Conservation (phyloP, 2,329 filamentous ascomycete species). For the Trichoderma endophyticum region DNA sequence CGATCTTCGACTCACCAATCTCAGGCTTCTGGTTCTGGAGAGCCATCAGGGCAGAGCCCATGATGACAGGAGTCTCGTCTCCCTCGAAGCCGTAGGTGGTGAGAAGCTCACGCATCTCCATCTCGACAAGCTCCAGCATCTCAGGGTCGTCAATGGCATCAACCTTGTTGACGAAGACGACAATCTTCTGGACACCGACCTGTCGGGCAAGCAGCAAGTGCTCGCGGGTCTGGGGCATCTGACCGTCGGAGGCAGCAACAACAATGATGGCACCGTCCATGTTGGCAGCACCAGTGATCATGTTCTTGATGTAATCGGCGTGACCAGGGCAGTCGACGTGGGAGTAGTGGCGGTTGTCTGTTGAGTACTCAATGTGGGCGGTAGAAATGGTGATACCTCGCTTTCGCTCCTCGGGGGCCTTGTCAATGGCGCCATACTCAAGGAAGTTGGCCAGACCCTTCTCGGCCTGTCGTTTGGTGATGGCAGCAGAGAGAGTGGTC, state of each 20-base stretch:
- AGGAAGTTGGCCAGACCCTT: conserved; percentile 94
- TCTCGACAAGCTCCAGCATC: conserved; percentile 99
- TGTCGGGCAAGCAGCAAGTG: conserved; percentile 96
- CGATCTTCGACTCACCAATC: conserved; percentile 83
- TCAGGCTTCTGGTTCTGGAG: conserved; percentile 83
- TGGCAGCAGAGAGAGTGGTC: conserved; percentile 97
- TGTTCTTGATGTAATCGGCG: conserved; percentile 99
- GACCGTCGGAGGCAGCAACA: conserved; percentile 94
- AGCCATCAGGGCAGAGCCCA: conserved; percentile 94
- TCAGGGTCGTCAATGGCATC: conserved; percentile 96
- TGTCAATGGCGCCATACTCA: conserved; percentile 97
- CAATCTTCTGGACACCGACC: conserved; percentile 96
- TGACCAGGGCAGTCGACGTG: conserved; percentile 99
- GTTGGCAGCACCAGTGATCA: conserved; percentile 99
- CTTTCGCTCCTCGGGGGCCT: conserved; percentile 98
- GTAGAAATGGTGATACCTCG: conserved; percentile 99
- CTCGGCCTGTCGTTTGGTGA: conserved; percentile 95
- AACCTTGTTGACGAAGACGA: conserved; percentile 99
- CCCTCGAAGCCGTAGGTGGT: conserved; percentile 93
- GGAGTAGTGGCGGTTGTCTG: conserved; percentile 91
- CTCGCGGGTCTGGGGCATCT: conserved; percentile 99
- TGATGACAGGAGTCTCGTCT: conserved; percentile 93
- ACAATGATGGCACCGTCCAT: conserved; percentile 99
- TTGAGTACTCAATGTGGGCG: conserved; percentile 97
- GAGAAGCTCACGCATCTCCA: conserved; percentile 99